phyloP scores from a whole-genome alignment of 768 basidiomycete species.

The Rhodotorula sphaerocarpa region DNA sequence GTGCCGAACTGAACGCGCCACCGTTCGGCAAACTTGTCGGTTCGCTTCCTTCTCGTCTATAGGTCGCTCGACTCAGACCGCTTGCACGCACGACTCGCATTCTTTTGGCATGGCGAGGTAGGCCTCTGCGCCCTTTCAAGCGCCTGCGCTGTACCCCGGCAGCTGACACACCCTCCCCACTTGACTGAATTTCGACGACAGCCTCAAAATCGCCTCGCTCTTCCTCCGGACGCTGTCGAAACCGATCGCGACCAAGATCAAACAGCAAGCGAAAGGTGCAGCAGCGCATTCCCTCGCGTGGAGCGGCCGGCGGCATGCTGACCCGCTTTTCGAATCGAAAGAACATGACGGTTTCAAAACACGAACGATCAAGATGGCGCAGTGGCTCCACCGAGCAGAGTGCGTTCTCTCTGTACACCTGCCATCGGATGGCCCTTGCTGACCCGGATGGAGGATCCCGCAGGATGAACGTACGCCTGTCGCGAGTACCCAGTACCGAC shows the following conservation, averaged over 20 bases:
- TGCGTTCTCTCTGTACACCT: neutral
- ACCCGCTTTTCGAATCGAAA: neutral
- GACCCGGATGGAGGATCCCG: neutral
- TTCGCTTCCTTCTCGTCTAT: too few species aligned
- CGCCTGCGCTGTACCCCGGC: too few species aligned
- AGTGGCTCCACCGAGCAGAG: constrained; percentile 31
- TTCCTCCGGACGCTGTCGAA: constrained; percentile 26
- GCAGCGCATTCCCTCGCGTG: too few species aligned
- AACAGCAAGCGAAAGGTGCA: constrained; percentile 25
- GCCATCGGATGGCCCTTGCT: neutral
- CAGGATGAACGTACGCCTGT: constrained; percentile 21
- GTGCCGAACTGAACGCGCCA: too few species aligned
- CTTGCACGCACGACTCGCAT: too few species aligned
- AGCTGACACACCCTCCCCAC: neutral
- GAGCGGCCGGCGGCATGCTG: neutral
- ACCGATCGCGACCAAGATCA: constrained; percentile 33
- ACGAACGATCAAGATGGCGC: constrained; percentile 20
- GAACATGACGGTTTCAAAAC: constrained; percentile 20
- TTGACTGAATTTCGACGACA: neutral
- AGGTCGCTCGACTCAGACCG: too few species aligned
- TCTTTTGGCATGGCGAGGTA: constrained; percentile 1
- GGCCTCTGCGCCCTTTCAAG: neutral
- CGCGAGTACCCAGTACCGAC: neutral
- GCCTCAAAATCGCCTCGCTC: constrained; percentile 29
- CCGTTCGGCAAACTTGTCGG: too few species aligned